phyloP scores from a whole-genome alignment of 1,284 basidiomycete species.

The Ganoderma multipileum region DNA sequence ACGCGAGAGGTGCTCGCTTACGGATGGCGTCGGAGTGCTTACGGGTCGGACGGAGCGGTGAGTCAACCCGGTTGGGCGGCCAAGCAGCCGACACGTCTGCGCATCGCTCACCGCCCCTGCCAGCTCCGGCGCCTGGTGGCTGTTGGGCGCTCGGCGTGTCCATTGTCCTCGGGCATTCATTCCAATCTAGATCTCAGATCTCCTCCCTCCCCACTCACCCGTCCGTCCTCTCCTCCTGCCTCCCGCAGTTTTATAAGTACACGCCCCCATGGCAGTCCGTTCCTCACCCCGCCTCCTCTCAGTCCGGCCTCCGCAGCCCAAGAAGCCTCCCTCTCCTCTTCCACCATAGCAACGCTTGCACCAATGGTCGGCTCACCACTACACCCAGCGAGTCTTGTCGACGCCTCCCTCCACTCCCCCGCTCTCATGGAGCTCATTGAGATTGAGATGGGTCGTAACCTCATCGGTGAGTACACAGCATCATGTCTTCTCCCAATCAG shows the following conservation, averaged over 20 bases:
- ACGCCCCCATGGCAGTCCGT: slow-evolving; percentile 19
- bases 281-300: slow-evolving; percentile 21
- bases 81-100: slow-evolving; percentile 16
- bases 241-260: slow-evolving; percentile 23
- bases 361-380: slow-evolving; percentile 41
- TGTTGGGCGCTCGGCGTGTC: slow-evolving; percentile 8
- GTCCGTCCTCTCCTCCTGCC: slow-evolving; percentile 6
- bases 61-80: slow-evolving; percentile 17
- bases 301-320: slow-evolving; percentile 18
- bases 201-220: background rate
- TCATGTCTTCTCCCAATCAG: slow-evolving; percentile 13
- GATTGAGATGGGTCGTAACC: slow-evolving; percentile 59
- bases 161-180: slow-evolving; percentile 24
- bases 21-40: slow-evolving; percentile 28
- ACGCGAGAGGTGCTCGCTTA: slow-evolving; percentile 18
- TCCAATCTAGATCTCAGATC: slow-evolving; percentile 31
- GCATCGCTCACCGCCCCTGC: slow-evolving; percentile 17
- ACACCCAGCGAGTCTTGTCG: slow-evolving; percentile 69
- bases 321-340: slow-evolving; percentile 13
- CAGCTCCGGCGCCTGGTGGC: slow-evolving; percentile 15
- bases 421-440: slow-evolving; percentile 70
- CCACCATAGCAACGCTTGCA: slow-evolving; percentile 15
- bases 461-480: slow-evolving; percentile 60
- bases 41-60: slow-evolving; percentile 16
- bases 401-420: slow-evolving; percentile 63